Conservation (phyloP, 768 basidiomycete species). For the Dentipellis sp. region DNA sequence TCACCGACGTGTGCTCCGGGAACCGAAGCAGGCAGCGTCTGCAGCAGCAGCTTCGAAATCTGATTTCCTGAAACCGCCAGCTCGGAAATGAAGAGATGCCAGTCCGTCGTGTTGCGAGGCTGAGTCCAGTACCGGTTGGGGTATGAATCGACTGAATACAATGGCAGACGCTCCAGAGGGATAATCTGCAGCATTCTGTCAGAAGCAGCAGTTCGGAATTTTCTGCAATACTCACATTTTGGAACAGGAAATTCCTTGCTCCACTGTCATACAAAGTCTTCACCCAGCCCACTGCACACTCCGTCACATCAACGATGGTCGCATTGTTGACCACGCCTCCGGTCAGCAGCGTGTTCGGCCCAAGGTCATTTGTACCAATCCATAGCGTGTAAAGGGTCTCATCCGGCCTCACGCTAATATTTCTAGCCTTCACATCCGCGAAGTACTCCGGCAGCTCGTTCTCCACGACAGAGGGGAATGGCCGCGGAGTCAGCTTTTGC, state of each 20-base stretch:
- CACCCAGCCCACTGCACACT: constrained; percentile 54
- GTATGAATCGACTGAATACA: constrained; percentile 25
- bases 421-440: constrained; percentile 30
- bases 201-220: neutral
- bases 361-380: constrained; percentile 57
- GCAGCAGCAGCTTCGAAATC: constrained; percentile 18
- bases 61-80: constrained; percentile 23
- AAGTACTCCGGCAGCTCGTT: constrained; percentile 48
- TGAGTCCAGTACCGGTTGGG: constrained; percentile 25
- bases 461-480: constrained; percentile 51
- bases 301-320: constrained; percentile 47
- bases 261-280: constrained; percentile 45
- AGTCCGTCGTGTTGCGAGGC: constrained; percentile 24
- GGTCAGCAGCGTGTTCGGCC: constrained; percentile 42
- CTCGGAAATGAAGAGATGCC: constrained; percentile 25
- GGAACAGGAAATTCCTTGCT: constrained; percentile 60
- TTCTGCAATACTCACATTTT: constrained; percentile 39
- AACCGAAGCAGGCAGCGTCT: constrained; percentile 17
- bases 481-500: constrained; percentile 47
- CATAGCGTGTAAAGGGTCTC: constrained; percentile 58
- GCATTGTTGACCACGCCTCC: constrained; percentile 33
- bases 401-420: constrained; percentile 27
- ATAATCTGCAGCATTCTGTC: constrained; percentile 21
- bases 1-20: constrained; percentile 48
- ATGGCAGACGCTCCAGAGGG: constrained; percentile 20